Evolutionary conservation across 1,284 basidiomycete genomes (phyloP), one percentile per base, ranked within the genome.

Genomic region (Tylopilus sp.): DNA sequence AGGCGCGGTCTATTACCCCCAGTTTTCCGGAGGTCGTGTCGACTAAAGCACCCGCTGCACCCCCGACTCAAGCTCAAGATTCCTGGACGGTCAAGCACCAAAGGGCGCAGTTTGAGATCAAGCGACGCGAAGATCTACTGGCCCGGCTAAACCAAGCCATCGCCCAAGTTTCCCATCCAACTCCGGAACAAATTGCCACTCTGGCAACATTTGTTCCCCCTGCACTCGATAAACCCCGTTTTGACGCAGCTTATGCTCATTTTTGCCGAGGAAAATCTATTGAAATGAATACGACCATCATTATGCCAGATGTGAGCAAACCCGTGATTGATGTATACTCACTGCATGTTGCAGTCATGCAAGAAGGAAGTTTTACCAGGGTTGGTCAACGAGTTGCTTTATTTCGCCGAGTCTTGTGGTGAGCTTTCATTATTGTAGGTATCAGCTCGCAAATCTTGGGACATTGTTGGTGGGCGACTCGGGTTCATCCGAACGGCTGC

Each of bases 321-420:
- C 61, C 64, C 4, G 60, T 59, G 41, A 52, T 68, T 35, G 64
- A 69, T 42, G 44, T 67, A 11, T 68, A 67, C 40, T 51, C 62
- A 1, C 44, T 67, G 47, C 65, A 68, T 45, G 62, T 61, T 38
- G 60, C 65, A 4, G 56, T 65, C 53, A 68, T 68, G 66, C 61
- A 67, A 41, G 59, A 64, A 53, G 65, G 64, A 48, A 68, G 62
- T 19, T 64, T 59, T 30, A 39, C 55, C 10, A 57, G 63, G 60
- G 63, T 69, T 30, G 13, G 57, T 63, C 29, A 8, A 48, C 30
- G 30, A 47, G 38, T 26, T 52, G n/a, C 57, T 49, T 39, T 25
- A 23, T 43, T 48, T 47, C 34, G 28, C 29, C 29, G 26, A 44
- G 42, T n/a, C 11, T 12, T 36, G 26, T 52, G 46, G 50, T 36